Percentiles rank a stretch among this genome's conserved stretches.
Evolutionary conservation across 148 eudicot genomes (phyloP).

Genomic region (Arbutus unedo): DNA sequence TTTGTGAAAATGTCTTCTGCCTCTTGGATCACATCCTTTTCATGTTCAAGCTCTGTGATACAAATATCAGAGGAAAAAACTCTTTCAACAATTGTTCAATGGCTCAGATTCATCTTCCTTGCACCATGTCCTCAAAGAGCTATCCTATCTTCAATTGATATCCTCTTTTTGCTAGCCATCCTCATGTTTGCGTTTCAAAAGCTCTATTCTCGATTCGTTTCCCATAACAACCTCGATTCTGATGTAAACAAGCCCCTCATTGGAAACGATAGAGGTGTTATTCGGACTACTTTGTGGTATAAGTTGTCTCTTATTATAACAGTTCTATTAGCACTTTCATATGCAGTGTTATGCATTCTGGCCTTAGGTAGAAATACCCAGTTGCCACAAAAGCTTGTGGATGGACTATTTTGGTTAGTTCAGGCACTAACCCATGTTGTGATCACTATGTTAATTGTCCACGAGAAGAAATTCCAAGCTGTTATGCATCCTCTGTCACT

Average conservation of each 20-base stretch:
- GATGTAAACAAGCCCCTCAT: constrained; percentile 32
- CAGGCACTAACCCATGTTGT: constrained; percentile 57
- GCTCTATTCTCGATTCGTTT: constrained; percentile 38
- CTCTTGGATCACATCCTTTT: constrained; percentile 63
- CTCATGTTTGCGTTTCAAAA: constrained; percentile 42
- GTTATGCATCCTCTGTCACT: constrained; percentile 51
- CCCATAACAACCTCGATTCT: constrained; percentile 18
- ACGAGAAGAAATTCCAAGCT: constrained; percentile 60
- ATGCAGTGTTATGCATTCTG: constrained; percentile 37
- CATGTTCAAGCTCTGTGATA: constrained; percentile 54
- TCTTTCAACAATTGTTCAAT: constrained; percentile 37
- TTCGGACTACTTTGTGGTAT: constrained; percentile 46
- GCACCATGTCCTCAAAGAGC: constrained; percentile 87
- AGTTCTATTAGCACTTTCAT: constrained; percentile 32
- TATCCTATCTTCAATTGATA: constrained; percentile 51
- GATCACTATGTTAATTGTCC: constrained; percentile 47
- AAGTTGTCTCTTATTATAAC: constrained; percentile 45
- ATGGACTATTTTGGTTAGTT: constrained; percentile 58
- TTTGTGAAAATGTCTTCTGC: constrained; percentile 40
- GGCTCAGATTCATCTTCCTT: constrained; percentile 69
- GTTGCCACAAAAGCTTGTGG: constrained; percentile 46
- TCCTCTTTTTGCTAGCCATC: constrained; percentile 51
- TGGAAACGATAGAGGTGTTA: constrained; percentile 10
- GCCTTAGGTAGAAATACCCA: constrained; percentile 32
- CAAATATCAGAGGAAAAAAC: constrained; percentile 23